Conservation (phyloP, 305 asterid genomes). For the Galium porrigens region DNA sequence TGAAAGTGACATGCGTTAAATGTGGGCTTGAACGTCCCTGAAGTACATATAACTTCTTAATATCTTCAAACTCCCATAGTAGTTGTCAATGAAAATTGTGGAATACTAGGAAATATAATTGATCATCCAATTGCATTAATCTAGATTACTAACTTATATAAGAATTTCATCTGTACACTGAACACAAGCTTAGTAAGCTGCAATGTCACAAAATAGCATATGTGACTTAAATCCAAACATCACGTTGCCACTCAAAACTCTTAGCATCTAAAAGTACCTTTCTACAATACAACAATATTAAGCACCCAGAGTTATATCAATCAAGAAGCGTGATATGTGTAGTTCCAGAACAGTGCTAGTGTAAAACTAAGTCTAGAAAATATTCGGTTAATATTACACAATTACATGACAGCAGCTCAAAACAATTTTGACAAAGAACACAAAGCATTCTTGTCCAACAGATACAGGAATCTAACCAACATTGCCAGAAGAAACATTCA, state of each 20-base stretch:
- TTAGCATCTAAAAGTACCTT: neutral
- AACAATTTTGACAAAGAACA: neutral
- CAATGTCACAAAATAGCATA: neutral
- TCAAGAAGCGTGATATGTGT: neutral
- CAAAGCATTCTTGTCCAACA: conserved; percentile 1
- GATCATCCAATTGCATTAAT: neutral
- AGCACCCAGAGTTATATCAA: neutral
- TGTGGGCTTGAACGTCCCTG: conserved; percentile 70
- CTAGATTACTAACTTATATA: neutral
- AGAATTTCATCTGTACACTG: neutral
- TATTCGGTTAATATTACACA: neutral
- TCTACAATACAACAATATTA: neutral
- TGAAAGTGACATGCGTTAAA: conserved; percentile 77
- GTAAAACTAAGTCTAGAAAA: neutral
- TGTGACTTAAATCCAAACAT: neutral
- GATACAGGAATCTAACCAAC: neutral
- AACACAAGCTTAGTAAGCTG: conserved; percentile 1
- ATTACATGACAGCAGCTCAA: neutral
- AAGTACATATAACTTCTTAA: conserved; percentile 9
- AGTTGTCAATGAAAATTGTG: neutral
- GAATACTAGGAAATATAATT: neutral
- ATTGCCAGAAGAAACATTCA: neutral
- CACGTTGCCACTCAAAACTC: neutral
- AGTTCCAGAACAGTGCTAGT: neutral
- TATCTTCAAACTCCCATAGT: neutral